Evolutionary conservation across 2,329 filamentous ascomycete genomes (phyloP), one percentile per base, ranked within the genome.

Genomic region (Stachybotrys elegans): DNA sequence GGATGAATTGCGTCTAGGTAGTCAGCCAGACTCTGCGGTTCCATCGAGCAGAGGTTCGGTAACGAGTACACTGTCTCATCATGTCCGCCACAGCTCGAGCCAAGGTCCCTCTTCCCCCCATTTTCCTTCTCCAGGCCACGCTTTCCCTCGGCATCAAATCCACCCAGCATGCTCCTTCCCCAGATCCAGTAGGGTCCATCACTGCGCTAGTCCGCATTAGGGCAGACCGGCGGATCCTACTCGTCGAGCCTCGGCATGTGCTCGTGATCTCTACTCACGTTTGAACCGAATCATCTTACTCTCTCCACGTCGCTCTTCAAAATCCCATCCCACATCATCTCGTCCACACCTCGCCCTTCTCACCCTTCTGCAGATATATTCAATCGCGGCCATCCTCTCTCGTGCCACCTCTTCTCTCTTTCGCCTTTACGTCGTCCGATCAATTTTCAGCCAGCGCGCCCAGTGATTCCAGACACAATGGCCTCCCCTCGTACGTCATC

Each of bases 401-500:
- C n/a, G n/a, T 20, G 3, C n/a, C n/a, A 51, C 44, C 46, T 51
- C 50, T 46, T 51, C 23, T 22, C 51, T 48, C 43, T 46, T 44
- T 39, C 43, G 46, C 37, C 36, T 36, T 46, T 47, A 44, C 40
- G 40, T 31, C 40, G 43, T 36, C 48, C 47, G 39, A 34, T 47
- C 45, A 44, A 34, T 44, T 44, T 49, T 46, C 54, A n/a, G n/a
- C n/a, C n/a, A n/a, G n/a, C n/a, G n/a, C n/a, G n/a, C n/a, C n/a
- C n/a, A n/a, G n/a, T n/a, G n/a, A n/a, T n/a, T n/a, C n/a, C n/a
- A n/a, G n/a, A n/a, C 66, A 70, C 51, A 53, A 91, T 91, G 86
- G 83, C 86, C 53, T 89, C 86, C 68, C 84, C 86, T 69, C 87
- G 87, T 91, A 81, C 65, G 86, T 72, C 44, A 47, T 42, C 31